phyloP scores from a whole-genome alignment of 176 grass and related monocot genomes.

The Luzula sylvatica region DNA sequence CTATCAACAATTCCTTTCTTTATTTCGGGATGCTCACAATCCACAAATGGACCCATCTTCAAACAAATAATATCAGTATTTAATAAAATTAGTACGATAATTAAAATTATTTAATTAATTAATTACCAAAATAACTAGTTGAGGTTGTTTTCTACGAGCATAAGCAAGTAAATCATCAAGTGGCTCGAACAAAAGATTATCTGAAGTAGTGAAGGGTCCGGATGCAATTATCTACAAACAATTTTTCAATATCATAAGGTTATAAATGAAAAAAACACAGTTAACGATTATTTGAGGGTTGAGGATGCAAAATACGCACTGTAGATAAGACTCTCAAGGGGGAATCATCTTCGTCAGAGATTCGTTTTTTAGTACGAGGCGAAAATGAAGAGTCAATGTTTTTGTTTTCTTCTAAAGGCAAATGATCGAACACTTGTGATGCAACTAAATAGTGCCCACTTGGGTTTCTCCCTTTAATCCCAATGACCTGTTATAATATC shows the following conservation, averaged over 20 bases:
- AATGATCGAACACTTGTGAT: constrained; percentile 63
- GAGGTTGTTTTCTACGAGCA: constrained; percentile 61
- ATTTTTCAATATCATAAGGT: background rate
- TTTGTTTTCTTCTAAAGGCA: constrained; percentile 27
- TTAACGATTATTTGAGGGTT: too few relatives aligned
- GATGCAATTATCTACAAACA: constrained; percentile 68
- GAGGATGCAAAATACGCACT: too few relatives aligned
- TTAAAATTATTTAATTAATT: background rate
- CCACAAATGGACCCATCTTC: constrained; percentile 98
- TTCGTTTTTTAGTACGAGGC: constrained; percentile 69
- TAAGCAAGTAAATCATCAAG: constrained; percentile 88
- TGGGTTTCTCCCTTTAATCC: constrained; percentile 85
- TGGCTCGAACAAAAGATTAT: constrained; percentile 91
- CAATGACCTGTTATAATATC: constrained; percentile 49
- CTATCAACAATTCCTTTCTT: constrained; percentile 65
- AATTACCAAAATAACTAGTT: constrained; percentile 80
- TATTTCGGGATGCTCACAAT: constrained; percentile 88
- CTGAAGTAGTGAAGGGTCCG: constrained; percentile 83
- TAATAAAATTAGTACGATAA: too few relatives aligned
- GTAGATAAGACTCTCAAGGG: too few relatives aligned
- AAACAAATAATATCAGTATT: too few relatives aligned
- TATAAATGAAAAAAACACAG: too few relatives aligned
- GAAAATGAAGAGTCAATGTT: constrained; percentile 22
- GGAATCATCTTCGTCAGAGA: too few relatives aligned
- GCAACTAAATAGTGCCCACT: constrained; percentile 81